These are phyloP conservation scores for Ochetophila trinervis DNA, from an alignment of 306 rosid species.

Conservation along the genomic window DNA sequence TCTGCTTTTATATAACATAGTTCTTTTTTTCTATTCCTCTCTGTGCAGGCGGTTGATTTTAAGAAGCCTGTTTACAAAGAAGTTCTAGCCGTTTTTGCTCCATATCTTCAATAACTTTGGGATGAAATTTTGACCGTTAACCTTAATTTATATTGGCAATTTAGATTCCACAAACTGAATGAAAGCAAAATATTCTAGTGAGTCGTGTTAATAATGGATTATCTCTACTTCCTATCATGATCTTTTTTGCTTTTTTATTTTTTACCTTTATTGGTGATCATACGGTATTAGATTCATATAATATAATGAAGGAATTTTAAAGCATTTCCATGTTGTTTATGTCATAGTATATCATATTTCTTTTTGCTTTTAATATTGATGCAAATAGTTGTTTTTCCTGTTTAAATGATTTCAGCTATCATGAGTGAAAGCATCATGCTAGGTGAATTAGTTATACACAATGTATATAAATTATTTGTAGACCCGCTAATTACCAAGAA, in stretches of 20 bases:
- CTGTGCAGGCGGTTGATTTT: slow-evolving; percentile 75
- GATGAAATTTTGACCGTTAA: not conserved
- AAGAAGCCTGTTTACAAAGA: slow-evolving; percentile 91
- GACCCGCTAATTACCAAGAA: too few species aligned
- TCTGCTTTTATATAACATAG: not conserved
- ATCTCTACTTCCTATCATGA: not conserved
- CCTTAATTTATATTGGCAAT: not conserved
- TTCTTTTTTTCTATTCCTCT: slow-evolving; percentile 12
- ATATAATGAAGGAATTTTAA: too few species aligned
- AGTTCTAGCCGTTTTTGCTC: slow-evolving; percentile 56
- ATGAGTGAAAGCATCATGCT: too few species aligned
- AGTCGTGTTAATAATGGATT: not conserved
- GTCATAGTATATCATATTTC: too few species aligned
- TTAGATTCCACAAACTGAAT: not conserved
- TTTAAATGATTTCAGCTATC: not conserved
- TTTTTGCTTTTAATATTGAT: too few species aligned
- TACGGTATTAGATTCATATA: too few species aligned
- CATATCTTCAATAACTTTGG: slow-evolving; percentile 45
- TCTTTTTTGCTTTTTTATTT: too few species aligned
- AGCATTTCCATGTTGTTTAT: too few species aligned
- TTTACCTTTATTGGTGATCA: too few species aligned
- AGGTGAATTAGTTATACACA: too few species aligned
- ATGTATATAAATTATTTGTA: too few species aligned
- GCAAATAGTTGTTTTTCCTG: not conserved
- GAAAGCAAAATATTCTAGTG: not conserved